phyloP scores from a whole-genome alignment of 129 eudicot species.

The Tanacetum coccineum region DNA sequence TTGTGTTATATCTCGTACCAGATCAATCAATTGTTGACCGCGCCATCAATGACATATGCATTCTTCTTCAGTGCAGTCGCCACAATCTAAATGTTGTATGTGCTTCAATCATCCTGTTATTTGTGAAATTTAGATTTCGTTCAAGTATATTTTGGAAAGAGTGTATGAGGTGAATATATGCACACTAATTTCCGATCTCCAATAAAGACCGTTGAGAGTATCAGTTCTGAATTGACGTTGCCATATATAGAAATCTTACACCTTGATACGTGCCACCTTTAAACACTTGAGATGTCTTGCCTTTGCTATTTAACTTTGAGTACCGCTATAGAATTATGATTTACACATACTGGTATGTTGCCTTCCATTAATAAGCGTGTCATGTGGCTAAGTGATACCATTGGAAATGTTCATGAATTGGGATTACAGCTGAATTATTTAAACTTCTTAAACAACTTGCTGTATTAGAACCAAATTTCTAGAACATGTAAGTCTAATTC shows the following conservation, averaged over 20 bases:
- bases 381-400: conserved; percentile 3
- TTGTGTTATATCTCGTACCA: conserved; percentile 22
- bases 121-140: conserved; percentile 4
- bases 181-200: not conserved
- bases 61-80: conserved; percentile 94
- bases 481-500: conserved; percentile 11
- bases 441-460: conserved; percentile 1
- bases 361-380: conserved; percentile 7
- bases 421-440: not conserved
- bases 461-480: conserved; percentile 17
- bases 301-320: conserved; percentile 2
- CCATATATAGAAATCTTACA: not conserved
- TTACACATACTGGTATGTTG: not conserved
- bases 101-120: conserved; percentile 7
- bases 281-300: conserved; percentile 15
- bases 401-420: not conserved
- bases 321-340: not conserved
- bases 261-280: not conserved
- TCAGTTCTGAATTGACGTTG: not conserved
- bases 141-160: conserved; percentile 5
- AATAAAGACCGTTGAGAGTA: not conserved
- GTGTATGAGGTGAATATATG: not conserved
- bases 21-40: conserved; percentile 90
- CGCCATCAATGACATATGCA: conserved; percentile 85
- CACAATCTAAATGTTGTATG: conserved; percentile 92